Evolutionary conservation across 2,329 filamentous ascomycete genomes (phyloP), one percentile per base, ranked within the genome.

Genomic region (Penicillium sp.): DNA sequence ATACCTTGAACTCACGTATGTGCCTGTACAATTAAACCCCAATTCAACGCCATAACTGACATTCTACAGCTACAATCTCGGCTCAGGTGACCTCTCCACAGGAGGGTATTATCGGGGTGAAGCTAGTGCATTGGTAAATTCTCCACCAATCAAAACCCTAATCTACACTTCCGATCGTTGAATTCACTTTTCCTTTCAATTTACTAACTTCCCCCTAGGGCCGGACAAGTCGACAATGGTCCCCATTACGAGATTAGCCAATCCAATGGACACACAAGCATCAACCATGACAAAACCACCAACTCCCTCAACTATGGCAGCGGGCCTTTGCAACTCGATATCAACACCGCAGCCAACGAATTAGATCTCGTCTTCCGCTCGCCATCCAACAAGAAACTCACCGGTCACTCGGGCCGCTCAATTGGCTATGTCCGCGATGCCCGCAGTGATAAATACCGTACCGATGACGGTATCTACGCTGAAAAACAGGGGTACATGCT

Each of bases 401-500:
- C 74, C 0, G 69, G 72, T 6, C 74, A 77, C 58, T 75, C 74
- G 0, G 72, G 60, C 52, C 72, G 74, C 14, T 76, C 74, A 4
- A 75, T 77, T n/a, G 74, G 71, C 4, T 75, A 74, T 56, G 70
- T 76, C 14, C 62, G 68, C 26, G 73, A 74, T 57, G 60, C 70
- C 22, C 70, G 70, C 22, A 73, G 68, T 21, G 62, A 69, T 1
- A 71, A 69, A 19, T 69, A 73, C 52, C 64, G 63, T 22, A 67
- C 64, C 44, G 56, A 66, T 22, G 74, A 77, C 49, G 73, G 74
- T 1, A 63, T 76, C 37, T 76, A 72, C 63, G 68, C 70, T 35
- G 71, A 76, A 51, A 67, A 68, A 6, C 66, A 76, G 51, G 74
- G 74, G 7, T 72, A 76, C 61, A 76, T 76, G 68, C 74, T 76